These are phyloP conservation scores for Pichia sp. DNA, from an alignment of 1,139 yeast genomes.

Conservation along the genomic window DNA sequence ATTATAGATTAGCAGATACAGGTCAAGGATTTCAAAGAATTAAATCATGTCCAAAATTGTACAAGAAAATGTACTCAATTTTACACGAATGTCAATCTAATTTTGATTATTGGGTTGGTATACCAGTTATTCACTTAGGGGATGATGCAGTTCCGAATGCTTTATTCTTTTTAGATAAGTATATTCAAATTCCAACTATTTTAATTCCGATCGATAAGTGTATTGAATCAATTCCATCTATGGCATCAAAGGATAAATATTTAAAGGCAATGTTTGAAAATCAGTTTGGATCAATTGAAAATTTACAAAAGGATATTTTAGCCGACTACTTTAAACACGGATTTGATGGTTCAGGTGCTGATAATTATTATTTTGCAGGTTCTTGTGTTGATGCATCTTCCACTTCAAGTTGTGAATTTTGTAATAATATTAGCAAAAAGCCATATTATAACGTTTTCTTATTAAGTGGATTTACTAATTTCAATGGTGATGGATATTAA, in stretches of 20 bases:
- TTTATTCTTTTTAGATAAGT: constrained; percentile 64
- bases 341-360: constrained; percentile 74
- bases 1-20: constrained; percentile 56
- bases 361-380: constrained; percentile 72
- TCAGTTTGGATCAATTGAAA: constrained; percentile 50
- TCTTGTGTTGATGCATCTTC: constrained; percentile 73
- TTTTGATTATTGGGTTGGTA: constrained; percentile 66
- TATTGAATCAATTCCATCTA: constrained; percentile 42
- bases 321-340: constrained; percentile 69
- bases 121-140: constrained; percentile 68
- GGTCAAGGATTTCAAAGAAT: constrained; percentile 74
- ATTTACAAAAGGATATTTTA: constrained; percentile 45
- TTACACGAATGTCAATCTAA: constrained; percentile 53
- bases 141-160: constrained; percentile 79
- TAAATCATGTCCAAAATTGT: constrained; percentile 59
- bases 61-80: constrained; percentile 62
- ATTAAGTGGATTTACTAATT: constrained; percentile 68
- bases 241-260: constrained; percentile 40
- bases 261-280: constrained; percentile 43
- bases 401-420: constrained; percentile 77
- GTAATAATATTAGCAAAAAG: constrained; percentile 59
- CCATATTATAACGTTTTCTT: constrained; percentile 56
- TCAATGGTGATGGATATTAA: constrained; percentile 59
- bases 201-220: constrained; percentile 60
- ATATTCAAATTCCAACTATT: constrained; percentile 67